Conservation (phyloP, 2,329 filamentous ascomycete genomes). For the Penicillium sp. region DNA sequence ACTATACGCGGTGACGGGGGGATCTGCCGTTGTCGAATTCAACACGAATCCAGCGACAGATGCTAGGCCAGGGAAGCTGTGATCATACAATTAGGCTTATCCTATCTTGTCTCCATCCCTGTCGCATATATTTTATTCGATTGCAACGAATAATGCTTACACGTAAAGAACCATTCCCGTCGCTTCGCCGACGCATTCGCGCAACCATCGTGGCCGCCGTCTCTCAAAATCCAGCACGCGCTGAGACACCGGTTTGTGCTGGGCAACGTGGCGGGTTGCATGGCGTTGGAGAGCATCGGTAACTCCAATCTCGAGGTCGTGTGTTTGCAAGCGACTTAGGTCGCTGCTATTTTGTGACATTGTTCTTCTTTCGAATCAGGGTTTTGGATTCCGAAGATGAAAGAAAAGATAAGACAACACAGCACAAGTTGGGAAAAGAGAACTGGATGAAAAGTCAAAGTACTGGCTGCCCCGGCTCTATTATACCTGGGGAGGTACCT, state of each 20-base stretch:
- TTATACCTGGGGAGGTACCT: too few species aligned
- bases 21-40: slow-evolving; percentile 33
- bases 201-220: slow-evolving; percentile 49
- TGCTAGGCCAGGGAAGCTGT: slow-evolving; percentile 49
- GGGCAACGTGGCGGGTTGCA: slow-evolving; percentile 45
- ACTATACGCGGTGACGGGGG: slow-evolving; percentile 41
- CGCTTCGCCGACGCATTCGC: slow-evolving; percentile 55
- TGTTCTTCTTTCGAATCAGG: not conserved
- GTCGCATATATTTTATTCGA: too few species aligned
- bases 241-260: slow-evolving; percentile 49
- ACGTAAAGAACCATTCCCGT: slow-evolving; percentile 57
- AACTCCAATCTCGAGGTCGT: slow-evolving; percentile 45
- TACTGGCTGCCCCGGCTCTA: too few species aligned
- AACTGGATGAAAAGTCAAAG: too few species aligned
- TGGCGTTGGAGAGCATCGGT: slow-evolving; percentile 53
- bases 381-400: too few species aligned
- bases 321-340: slow-evolving; percentile 1
- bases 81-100: not conserved
- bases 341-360: slow-evolving; percentile 4
- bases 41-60: slow-evolving; percentile 51
- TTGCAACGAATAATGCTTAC: slow-evolving; percentile 19
- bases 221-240: slow-evolving; percentile 55
- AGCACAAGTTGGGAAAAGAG: too few species aligned
- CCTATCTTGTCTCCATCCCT: not conserved
- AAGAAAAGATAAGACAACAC: too few species aligned